Base-by-base conservation (phyloP, 257 asterid species). In the Phtheirospermum japonicum region DNA sequence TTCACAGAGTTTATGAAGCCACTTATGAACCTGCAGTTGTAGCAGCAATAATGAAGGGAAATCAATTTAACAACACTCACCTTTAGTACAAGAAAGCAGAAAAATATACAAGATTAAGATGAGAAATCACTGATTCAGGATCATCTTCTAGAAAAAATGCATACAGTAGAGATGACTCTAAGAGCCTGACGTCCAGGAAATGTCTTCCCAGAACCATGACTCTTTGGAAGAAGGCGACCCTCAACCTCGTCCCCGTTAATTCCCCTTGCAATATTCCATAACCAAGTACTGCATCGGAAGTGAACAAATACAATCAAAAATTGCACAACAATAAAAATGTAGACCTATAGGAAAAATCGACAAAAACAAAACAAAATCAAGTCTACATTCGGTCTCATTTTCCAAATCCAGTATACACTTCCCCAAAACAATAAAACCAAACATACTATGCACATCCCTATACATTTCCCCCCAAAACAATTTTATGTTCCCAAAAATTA, bases 171-270 rank as follows among this genome's bases (percentile, higher is more conserved):
- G 63, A 83, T 54, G 37, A 76, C 81, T 80, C 64, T 89, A 70
- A 92, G 97, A 66, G 99, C 95, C 73, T 80, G 82, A 34, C 67
- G 81, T 66, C 97, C 99, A 59, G 95, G 99, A 74, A 92, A 92
- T 63, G 99, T 83, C 83, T 92, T 92, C 66, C 99, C 97, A 50
- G 95, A 79, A 74, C 97, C 95, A 68, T 88, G 99, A 76, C 99
- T 92, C 67, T 84, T 85, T 72, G 99, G 87, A 79, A 92, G 99
- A 72, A 88, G 90, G 71, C 97, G 97, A 26, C 84, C 89, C 76
- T 86, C 81, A 62, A 92, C 99, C 82, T 89, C 97, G 49, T 92
- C 99, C 50, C 95, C 95, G 8, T 77, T 82, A 74, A 86, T 76
- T 51, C 99, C 98, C 74, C 97, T 80, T 10, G 97, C 95, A 73